Conservation (phyloP, 768 basidiomycete genomes). For the Cyclocybe cylindracea region DNA sequence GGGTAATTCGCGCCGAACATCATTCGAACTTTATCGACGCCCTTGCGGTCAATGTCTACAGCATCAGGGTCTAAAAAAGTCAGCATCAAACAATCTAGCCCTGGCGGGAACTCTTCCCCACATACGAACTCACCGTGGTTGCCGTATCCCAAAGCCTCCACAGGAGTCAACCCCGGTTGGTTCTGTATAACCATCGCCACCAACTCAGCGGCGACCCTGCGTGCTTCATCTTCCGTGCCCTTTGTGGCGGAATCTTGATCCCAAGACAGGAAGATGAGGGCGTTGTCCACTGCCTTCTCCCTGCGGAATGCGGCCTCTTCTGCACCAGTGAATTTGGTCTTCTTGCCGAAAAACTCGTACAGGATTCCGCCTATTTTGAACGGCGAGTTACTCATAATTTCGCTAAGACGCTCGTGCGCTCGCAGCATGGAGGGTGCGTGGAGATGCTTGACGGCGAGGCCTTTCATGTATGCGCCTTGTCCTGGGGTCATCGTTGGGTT, state of each 20-base stretch:
- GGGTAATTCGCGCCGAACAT: conserved; percentile 43
- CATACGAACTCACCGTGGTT: conserved; percentile 41
- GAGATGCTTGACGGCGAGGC: conserved; percentile 32
- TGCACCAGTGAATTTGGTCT: conserved; percentile 22
- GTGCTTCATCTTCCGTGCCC: conserved; percentile 30
- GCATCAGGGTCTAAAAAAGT: conserved; percentile 18
- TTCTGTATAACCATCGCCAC: conserved; percentile 27
- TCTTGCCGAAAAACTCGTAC: conserved; percentile 44
- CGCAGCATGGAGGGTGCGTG: conserved; percentile 24
- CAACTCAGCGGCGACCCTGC: conserved; percentile 29
- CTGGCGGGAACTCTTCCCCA: background rate
- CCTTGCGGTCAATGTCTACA: background rate
- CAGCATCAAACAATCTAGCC: background rate
- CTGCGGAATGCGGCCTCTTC: conserved; percentile 42
- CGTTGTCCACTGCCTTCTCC: conserved; percentile 27
- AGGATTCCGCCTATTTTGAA: conserved; percentile 26
- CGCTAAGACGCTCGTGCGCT: conserved; percentile 29
- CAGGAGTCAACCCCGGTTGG: conserved; percentile 26
- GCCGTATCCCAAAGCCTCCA: conserved; percentile 37
- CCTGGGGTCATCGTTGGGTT: conserved; percentile 39
- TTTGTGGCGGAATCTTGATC: conserved; percentile 17
- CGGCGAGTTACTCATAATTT: conserved; percentile 24
- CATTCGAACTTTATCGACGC: conserved; percentile 25
- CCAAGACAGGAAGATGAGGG: conserved; percentile 36
- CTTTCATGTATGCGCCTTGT: conserved; percentile 42